Base-by-base conservation (phyloP, 148 eudicot species). In the Mesembryanthemum crystallinum region DNA sequence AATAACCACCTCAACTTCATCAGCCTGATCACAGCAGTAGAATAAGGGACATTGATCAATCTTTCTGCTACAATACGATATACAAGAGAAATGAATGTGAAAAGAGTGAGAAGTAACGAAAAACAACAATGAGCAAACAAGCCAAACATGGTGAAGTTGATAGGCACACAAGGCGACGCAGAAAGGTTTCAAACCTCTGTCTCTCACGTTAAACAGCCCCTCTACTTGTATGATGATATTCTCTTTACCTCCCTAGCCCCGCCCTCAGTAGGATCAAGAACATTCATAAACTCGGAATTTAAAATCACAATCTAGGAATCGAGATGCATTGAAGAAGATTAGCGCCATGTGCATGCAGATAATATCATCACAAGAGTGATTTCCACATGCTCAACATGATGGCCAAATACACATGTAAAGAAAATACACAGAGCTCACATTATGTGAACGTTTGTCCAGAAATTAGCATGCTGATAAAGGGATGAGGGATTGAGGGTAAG, bases 1-100 rank as follows among this genome's bases (percentile, higher is more conserved):
- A 80, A 96, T 92, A 70, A 86, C 93, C 74, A 96, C 88, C 72
- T 96, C 99, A 71, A 96, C 98, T 85, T 96, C 99, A 84, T 96
- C 98, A 78, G 85, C 97, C 99, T 96, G 88, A 80, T 73, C 75
- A 52, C n/a, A 60, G 69, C 54, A 39, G 35, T 23, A 28, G 68
- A 54, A 51, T 9, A 60, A 64, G 28, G 28, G 13, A 17, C 42
- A 18, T 54, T 28, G 15, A 58, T 21, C 30, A 64, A 63, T 35
- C 5, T 65, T 18, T 35, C 62, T 0, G 23, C 4, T 11, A 30
- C 42, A 33, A 51, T 52, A 63, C 0, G 32, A 37, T 24, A 28
- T 43, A 30, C 39, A 65, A 43, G 62, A 73, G 39, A 58, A 32
- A 78, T 5, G 18, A 45, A 30, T 17, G 7, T 37, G 11, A 29